Conservation (phyloP, 2,329 filamentous ascomycete species). For the Dactylellina cionopaga region DNA sequence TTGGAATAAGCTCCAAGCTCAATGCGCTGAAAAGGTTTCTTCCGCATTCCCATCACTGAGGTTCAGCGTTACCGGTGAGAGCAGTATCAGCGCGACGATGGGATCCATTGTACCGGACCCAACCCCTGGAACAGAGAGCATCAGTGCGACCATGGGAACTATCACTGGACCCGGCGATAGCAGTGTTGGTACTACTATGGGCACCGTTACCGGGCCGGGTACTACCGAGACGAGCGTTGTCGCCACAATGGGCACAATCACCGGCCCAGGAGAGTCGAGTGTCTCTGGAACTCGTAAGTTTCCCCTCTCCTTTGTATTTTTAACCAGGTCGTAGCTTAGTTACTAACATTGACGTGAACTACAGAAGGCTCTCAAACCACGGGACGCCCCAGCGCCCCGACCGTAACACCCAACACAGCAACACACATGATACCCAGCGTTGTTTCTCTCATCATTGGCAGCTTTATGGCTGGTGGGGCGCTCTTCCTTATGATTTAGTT, state of each 20-base stretch:
- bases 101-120: slow-evolving; percentile 12
- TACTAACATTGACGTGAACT: background rate
- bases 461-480: slow-evolving; percentile 39
- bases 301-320: background rate
- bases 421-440: slow-evolving; percentile 36
- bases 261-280: slow-evolving; percentile 7
- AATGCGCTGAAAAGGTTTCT: slow-evolving; percentile 39
- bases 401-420: slow-evolving; percentile 31
- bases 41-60: slow-evolving; percentile 25
- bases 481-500: slow-evolving; percentile 27
- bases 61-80: slow-evolving; percentile 15
- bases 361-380: slow-evolving; percentile 39
- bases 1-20: slow-evolving; percentile 37
- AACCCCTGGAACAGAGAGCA: background rate
- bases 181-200: slow-evolving; percentile 24
- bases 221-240: background rate
- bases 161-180: slow-evolving; percentile 2
- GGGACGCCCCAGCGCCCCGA: slow-evolving; percentile 22
- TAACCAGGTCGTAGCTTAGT: background rate
- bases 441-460: slow-evolving; percentile 30
- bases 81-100: slow-evolving; percentile 7
- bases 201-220: slow-evolving; percentile 15
- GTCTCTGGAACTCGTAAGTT: slow-evolving; percentile 30
- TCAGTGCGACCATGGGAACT: background rate
- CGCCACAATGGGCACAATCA: slow-evolving; percentile 12